These are phyloP conservation scores for Xanthoconium separans DNA, from an alignment of 1,284 basidiomycete species.

Conservation along the genomic window DNA sequence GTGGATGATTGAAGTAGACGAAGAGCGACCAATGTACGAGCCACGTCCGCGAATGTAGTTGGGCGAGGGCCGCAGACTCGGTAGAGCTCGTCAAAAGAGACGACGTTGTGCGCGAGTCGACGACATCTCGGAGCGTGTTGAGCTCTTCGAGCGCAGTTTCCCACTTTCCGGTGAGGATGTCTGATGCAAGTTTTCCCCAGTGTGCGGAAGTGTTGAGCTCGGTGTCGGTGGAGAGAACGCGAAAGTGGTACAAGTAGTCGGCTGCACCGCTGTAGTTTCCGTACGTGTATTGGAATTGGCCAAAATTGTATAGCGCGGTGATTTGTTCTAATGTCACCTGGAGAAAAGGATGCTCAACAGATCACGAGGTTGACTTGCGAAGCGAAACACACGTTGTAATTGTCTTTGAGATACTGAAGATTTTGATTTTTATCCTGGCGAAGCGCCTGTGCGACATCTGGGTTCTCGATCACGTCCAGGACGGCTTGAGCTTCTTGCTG, in stretches of 20 bases:
- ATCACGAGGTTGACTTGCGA: slow-evolving; percentile 8
- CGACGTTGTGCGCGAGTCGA: slow-evolving; percentile 74
- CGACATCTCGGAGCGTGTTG: slow-evolving; percentile 87
- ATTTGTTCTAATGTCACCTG: slow-evolving; percentile 95
- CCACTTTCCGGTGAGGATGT: slow-evolving; percentile 95
- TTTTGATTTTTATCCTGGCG: slow-evolving; percentile 98
- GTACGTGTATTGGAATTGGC: slow-evolving; percentile 96
- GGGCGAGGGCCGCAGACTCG: slow-evolving; percentile 67
- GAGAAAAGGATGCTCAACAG: slow-evolving; percentile 2
- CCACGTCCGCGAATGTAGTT: slow-evolving; percentile 96
- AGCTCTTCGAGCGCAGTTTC: slow-evolving; percentile 92
- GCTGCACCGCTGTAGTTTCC: slow-evolving; percentile 96
- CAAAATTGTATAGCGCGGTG: slow-evolving; percentile 95
- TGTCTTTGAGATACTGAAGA: slow-evolving; percentile 89
- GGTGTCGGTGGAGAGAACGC: slow-evolving; percentile 90
- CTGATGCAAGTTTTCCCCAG: slow-evolving; percentile 98
- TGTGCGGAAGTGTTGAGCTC: slow-evolving; percentile 93
- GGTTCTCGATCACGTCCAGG: slow-evolving; percentile 94
- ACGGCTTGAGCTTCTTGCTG: slow-evolving; percentile 91
- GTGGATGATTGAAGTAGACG: slow-evolving; percentile 96
- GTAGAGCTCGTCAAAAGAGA: slow-evolving; percentile 48
- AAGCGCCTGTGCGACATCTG: slow-evolving; percentile 87
- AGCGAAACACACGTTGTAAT: slow-evolving; percentile 73
- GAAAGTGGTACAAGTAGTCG: slow-evolving; percentile 98
- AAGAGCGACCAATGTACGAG: slow-evolving; percentile 98